These are phyloP conservation scores for Eimeria maxima DNA, from an alignment of 169 alveolate genomes.

Conservation along the genomic window DNA sequence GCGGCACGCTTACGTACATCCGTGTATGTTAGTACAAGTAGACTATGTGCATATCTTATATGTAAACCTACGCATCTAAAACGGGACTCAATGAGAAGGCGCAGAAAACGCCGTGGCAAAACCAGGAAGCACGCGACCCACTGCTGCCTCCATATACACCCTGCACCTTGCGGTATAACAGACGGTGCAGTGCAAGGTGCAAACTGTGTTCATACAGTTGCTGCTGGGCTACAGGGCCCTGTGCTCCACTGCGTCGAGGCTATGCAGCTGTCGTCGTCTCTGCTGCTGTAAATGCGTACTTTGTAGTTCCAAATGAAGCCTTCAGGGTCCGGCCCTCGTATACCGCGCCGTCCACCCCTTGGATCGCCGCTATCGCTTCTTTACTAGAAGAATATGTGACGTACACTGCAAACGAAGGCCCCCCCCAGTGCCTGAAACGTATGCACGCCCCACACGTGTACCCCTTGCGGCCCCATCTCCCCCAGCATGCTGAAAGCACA, in stretches of 20 bases:
- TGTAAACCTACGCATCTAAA: not conserved
- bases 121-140: not conserved
- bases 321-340: constrained; percentile 93
- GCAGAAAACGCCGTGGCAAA: not conserved
- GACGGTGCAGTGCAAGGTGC: not conserved
- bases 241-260: not conserved
- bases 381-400: constrained; percentile 94
- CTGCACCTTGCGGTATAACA: not conserved
- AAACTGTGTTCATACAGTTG: not conserved
- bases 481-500: not conserved
- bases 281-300: constrained; percentile 82
- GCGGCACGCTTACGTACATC: not conserved
- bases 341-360: constrained; percentile 93
- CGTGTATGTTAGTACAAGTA: not conserved
- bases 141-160: not conserved
- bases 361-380: constrained; percentile 95
- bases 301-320: constrained; percentile 97
- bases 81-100: not conserved
- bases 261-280: not conserved
- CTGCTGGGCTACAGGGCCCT: not conserved
- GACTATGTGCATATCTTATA: not conserved
- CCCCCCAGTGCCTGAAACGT: constrained; percentile 84
- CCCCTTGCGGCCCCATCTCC: not conserved
- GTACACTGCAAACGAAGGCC: constrained; percentile 96
- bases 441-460: not conserved